Evolutionary conservation across 169 alveolate genomes (phyloP).

Genomic region (Plasmodium knowlesi): DNA sequence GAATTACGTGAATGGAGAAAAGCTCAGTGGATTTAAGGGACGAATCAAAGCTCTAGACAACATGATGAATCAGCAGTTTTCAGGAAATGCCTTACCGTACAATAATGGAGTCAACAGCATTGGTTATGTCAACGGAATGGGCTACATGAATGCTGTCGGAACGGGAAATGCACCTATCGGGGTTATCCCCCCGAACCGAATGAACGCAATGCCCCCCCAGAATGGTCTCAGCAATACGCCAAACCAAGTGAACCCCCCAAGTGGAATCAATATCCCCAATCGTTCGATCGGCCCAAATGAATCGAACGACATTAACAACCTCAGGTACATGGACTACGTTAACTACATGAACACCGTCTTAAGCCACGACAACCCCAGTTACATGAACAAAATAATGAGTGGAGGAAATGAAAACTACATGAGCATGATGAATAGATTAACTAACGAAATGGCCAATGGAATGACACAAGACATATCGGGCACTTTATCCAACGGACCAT

Average conservation of each 20-base stretch:
- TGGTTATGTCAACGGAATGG: not conserved
- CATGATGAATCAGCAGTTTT: conserved; percentile 36
- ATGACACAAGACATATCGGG: not conserved
- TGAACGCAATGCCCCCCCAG: not conserved
- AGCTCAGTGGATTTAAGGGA: conserved; percentile 31
- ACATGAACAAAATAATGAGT: not conserved
- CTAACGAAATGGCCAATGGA: not conserved
- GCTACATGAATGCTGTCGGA: not conserved
- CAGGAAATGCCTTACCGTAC: not conserved
- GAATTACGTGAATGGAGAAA: conserved; percentile 27
- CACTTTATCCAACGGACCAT: not conserved
- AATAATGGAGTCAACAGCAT: not conserved
- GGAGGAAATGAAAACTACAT: not conserved
- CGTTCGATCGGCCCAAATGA: not conserved
- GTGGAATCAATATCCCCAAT: not conserved
- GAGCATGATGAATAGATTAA: not conserved
- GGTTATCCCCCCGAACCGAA: not conserved
- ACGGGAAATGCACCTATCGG: not conserved
- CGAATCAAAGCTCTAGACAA: conserved; percentile 62
- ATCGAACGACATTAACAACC: not conserved
- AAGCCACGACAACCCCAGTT: not conserved
- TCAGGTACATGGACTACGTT: not conserved
- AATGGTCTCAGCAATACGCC: not conserved
- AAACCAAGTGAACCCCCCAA: not conserved
- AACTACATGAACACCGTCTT: not conserved